Base-by-base conservation (phyloP, 257 asterid genomes). In the Nicotiana noctiflora region DNA sequence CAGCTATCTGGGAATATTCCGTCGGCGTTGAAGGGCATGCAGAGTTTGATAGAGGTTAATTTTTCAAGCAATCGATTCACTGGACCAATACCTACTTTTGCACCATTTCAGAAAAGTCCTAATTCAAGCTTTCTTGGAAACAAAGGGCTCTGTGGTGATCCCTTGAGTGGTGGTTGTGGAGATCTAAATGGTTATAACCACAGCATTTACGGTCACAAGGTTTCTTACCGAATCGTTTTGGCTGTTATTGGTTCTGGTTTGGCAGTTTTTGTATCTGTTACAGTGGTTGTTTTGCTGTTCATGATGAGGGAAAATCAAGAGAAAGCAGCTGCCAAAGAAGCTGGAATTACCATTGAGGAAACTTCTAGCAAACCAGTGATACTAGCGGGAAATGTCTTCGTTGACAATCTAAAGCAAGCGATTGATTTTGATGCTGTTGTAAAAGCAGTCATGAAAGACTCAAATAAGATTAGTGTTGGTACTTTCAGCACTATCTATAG, bases 251-350 rank as follows among this genome's bases (percentile, higher is more conserved):
- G 98, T 79, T 91, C 97, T 4, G 97, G 98, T 60, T 88, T 96
- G 90, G 94, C 98, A 19, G 97, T 94, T 68, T 96, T 96, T 53
- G 81, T 85, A 2, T 93, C 95, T 3, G 98, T 96, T 27, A 89
- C 93, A 0, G 87, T 91, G 27, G 93, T 94, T 62, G 97, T 94
- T 60, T 76, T 90, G 90, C 88, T 96, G 74, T 96, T 92, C 74
- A 90, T 96, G 98, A 88, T 94, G 94, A 86, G 98, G 83, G 99
- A 96, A 86, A 90, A 86, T 85, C 97, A 92, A 85, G 99, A 96
- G 77, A 92, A 90, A 63, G 94, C 89, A 63, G 94, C 89, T 11
- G 93, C 88, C 49, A 88, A 88, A 23, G 78, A 72, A 81, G 91
- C 89, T 72, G 90, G 83, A 55, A 82, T 77, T 18, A 66, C 64